These are phyloP conservation scores for Pythium myriotylum DNA, from an alignment of 352 stramenopile genomes.

Conservation along the genomic window DNA sequence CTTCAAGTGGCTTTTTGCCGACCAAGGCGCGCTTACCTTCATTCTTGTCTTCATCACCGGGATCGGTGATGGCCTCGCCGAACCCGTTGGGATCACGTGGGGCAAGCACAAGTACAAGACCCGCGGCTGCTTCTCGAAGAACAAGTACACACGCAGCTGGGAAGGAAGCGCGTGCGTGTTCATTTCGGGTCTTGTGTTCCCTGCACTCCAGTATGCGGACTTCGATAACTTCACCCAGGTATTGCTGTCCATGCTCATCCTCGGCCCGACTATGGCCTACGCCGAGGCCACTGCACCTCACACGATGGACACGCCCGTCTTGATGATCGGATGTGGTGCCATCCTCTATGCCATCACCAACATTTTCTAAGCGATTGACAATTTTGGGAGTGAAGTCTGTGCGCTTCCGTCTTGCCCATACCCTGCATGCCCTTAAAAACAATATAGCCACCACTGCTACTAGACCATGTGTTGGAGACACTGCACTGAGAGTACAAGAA, in stretches of 20 bases:
- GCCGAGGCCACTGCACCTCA: constrained; percentile 80
- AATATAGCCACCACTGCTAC: no score
- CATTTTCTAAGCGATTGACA: constrained; percentile 36
- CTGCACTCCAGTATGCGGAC: constrained; percentile 71
- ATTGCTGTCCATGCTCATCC: constrained; percentile 72
- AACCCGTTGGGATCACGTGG: constrained; percentile 78
- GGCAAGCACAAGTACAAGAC: constrained; percentile 87
- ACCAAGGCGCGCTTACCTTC: constrained; percentile 37
- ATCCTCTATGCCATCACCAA: constrained; percentile 76
- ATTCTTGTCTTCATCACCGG: constrained; percentile 72
- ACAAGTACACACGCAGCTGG: constrained; percentile 81
- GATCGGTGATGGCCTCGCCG: constrained; percentile 76
- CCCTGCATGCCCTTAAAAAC: no score
- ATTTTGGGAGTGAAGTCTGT: no score
- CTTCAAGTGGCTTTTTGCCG: constrained; percentile 82
- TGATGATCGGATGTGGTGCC: constrained; percentile 78
- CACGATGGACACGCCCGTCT: constrained; percentile 84
- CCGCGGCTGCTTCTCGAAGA: constrained; percentile 74
- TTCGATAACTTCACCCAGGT: constrained; percentile 83
- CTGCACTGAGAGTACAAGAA: no score
- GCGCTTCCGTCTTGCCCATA: no score
- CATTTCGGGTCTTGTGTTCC: constrained; percentile 76
- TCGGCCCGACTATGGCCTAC: constrained; percentile 83
- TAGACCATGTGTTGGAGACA: no score
- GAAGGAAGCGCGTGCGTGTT: constrained; percentile 81